These are phyloP conservation scores for Lasiodiplodia citricola DNA, from an alignment of 2,329 filamentous ascomycete genomes.

Conservation along the genomic window DNA sequence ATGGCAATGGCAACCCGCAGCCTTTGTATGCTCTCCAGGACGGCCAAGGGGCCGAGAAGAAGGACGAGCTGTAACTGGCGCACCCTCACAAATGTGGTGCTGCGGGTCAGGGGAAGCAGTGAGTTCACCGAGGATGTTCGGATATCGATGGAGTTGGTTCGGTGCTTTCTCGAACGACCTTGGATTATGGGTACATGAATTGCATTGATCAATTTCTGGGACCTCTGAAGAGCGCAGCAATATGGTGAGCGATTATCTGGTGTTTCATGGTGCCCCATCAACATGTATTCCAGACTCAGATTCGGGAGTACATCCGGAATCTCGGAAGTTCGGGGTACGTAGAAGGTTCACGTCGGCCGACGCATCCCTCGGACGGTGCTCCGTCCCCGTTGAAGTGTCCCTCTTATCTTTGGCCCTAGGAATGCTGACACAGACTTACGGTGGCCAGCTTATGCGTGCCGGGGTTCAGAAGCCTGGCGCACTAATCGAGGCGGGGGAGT, in stretches of 20 bases:
- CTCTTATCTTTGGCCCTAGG: neutral
- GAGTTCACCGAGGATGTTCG: constrained; percentile 5
- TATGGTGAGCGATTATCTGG: constrained; percentile 17
- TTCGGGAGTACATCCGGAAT: neutral
- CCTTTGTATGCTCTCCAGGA: constrained; percentile 55
- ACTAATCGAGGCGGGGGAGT: neutral
- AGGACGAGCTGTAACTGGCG: constrained; percentile 1
- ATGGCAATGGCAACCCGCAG: constrained; percentile 58
- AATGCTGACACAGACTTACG: constrained; percentile 10
- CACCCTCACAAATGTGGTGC: neutral
- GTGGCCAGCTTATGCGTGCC: neutral
- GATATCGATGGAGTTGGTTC: constrained; percentile 24
- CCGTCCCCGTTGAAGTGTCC: neutral
- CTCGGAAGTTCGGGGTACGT: neutral
- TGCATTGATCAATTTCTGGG: constrained; percentile 22
- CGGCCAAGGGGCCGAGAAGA: constrained; percentile 9
- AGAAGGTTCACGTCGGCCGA: neutral
- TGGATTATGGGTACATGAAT: constrained; percentile 8
- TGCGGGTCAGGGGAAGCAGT: constrained; percentile 5
- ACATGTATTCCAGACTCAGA: neutral
- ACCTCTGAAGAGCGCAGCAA: neutral
- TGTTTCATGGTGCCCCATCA: constrained; percentile 18
- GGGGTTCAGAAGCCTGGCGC: neutral
- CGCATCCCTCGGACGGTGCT: neutral
- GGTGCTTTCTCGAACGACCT: constrained; percentile 12